These are phyloP conservation scores for Macrolepiota dolichaula DNA, from an alignment of 768 basidiomycete genomes.

Conservation along the genomic window DNA sequence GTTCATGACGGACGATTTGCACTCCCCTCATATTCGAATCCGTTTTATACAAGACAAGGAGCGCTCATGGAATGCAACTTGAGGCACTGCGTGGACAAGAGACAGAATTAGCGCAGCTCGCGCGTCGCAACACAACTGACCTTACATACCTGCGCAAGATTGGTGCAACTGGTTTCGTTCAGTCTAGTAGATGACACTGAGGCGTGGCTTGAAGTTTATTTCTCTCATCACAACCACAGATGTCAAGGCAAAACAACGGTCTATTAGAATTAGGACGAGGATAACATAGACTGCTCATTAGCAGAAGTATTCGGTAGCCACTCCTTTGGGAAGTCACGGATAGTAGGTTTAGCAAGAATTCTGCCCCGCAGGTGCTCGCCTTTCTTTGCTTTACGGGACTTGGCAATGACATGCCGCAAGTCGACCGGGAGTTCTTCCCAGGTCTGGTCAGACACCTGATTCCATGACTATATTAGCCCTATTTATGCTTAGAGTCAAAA, in stretches of 20 bases:
- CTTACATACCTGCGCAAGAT: neutral
- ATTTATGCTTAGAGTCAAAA: constrained; percentile 6
- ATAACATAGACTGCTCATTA: constrained; percentile 9
- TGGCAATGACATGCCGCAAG: constrained; percentile 72
- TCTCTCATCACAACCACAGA: neutral
- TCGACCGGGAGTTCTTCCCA: constrained; percentile 78
- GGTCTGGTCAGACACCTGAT: constrained; percentile 37
- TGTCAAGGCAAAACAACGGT: neutral
- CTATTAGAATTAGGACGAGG: constrained; percentile 8
- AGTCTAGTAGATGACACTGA: neutral
- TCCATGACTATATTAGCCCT: constrained; percentile 9
- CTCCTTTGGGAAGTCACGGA: constrained; percentile 80
- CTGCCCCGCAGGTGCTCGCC: constrained; percentile 64
- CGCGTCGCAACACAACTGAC: neutral
- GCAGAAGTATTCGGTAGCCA: constrained; percentile 57
- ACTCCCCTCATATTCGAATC: neutral
- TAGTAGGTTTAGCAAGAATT: constrained; percentile 52
- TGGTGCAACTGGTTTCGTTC: neutral
- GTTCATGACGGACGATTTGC: neutral
- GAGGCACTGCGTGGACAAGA: neutral
- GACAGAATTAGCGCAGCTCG: neutral
- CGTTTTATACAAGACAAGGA: neutral
- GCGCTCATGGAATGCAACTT: neutral
- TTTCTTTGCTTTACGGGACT: constrained; percentile 66
- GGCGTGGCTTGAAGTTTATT: neutral